Evolutionary conservation across 768 basidiomycete genomes (phyloP).

Genomic region (Coprinopsis marcescibilis): DNA sequence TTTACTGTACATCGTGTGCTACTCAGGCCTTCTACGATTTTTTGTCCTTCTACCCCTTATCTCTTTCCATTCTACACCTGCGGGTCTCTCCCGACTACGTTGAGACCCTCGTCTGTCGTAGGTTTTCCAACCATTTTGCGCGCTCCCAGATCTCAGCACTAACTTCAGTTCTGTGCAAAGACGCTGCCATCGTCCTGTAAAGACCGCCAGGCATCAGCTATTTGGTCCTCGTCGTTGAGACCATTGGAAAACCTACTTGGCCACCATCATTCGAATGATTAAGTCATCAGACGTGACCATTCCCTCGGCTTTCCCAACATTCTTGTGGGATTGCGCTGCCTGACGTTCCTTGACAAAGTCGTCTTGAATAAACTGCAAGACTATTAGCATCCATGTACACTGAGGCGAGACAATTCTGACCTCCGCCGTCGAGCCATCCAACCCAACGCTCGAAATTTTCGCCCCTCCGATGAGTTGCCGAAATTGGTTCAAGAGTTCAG

Average conservation of each 20-base stretch:
- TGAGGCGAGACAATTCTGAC: slow-evolving; percentile 27
- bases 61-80: background rate
- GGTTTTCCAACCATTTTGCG: slow-evolving; percentile 53
- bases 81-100: no score
- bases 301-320: slow-evolving; percentile 24
- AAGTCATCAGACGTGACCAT: slow-evolving; percentile 52
- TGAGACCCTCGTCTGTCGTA: slow-evolving; percentile 32
- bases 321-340: slow-evolving; percentile 19
- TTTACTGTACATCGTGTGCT: background rate
- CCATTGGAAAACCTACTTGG: slow-evolving; percentile 43
- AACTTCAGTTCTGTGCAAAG: slow-evolving; percentile 50
- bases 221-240: background rate
- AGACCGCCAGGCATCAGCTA: slow-evolving; percentile 9
- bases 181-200: slow-evolving; percentile 56
- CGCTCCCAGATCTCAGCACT: slow-evolving; percentile 57
- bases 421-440: slow-evolving; percentile 54
- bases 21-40: background rate
- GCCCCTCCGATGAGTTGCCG: slow-evolving; percentile 58
- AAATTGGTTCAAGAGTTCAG: slow-evolving; percentile 47
- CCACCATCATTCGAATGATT: slow-evolving; percentile 59
- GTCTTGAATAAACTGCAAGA: slow-evolving; percentile 60
- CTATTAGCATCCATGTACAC: background rate
- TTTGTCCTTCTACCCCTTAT: slow-evolving; percentile 2
- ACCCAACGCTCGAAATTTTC: slow-evolving; percentile 46
- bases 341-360: slow-evolving; percentile 57